Base-by-base conservation (phyloP, 495 filamentous ascomycete genomes). In the Penicillium macrosclerotiorum region DNA sequence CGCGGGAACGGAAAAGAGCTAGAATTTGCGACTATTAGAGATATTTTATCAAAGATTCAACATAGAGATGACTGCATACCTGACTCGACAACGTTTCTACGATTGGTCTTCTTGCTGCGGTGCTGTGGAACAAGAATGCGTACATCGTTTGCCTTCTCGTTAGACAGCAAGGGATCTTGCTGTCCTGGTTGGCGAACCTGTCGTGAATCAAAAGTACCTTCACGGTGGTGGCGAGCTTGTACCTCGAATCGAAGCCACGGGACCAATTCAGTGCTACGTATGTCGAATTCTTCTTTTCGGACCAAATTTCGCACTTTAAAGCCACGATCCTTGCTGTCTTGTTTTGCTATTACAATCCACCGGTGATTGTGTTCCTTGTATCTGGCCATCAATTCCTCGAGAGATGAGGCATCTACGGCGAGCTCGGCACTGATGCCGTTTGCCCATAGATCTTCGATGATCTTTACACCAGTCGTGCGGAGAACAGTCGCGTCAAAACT, bases 391-490 rank as follows among this genome's bases (percentile, higher is more conserved):
- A 95, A 76, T 46, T 89, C 84, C 69, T 96, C 90, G 1, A 82
- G 73, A 1, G 70, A 75, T 3, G 82, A 81, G n/a, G 83, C 74
- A 51, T 91, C 86, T 3, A 82, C 74, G 14, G 90, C 88, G 8
- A 98, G 77, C 69, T 97, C 93, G n/a, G 94, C 89, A 42, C 81
- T 91, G 57, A 96, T 88, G 47, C 85, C 82, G 55, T 87, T 82
- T 14, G 78, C 67, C 88, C 93, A 96, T 11, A 98, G 77, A 19
- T 83, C 80, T 35, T 86, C 81, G 5, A 95, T 67, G 12, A 97
- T 71, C 47, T 85, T 82, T 27, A 95, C 72, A 9, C 90, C 68
- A 19, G 80, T 77, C 5, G 88, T 85, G 24, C 88, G 83, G 12
- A 96, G 80, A 6, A 86, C 79, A 3, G 79, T 76, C 1, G 86